These are phyloP conservation scores for Ilex paraguariensis DNA, from an alignment of 305 asterid species.

Conservation along the genomic window DNA sequence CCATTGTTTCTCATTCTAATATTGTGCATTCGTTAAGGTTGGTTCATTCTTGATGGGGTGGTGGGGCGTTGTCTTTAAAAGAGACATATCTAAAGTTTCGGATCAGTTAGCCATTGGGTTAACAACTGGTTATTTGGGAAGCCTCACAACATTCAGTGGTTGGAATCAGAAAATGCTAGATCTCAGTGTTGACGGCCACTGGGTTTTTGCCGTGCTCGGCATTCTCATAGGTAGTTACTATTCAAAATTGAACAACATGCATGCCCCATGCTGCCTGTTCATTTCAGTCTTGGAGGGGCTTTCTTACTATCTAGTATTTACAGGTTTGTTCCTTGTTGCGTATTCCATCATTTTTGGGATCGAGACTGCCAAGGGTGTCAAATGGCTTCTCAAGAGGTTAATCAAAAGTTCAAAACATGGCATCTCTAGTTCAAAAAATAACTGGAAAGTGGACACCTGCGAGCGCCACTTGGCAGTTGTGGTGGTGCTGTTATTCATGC, in stretches of 20 bases:
- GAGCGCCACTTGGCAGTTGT: constrained; percentile 24
- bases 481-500: constrained; percentile 34
- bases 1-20: no score
- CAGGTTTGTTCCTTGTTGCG: constrained; percentile 67
- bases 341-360: constrained; percentile 66
- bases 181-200: constrained; percentile 59
- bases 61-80: constrained; percentile 83
- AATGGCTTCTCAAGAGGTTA: constrained; percentile 32
- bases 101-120: constrained; percentile 70
- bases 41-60: constrained; percentile 98
- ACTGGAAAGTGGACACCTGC: constrained; percentile 21
- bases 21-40: constrained; percentile 33
- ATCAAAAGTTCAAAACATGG: constrained; percentile 3
- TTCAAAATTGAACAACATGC: background rate
- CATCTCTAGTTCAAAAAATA: constrained; percentile 1
- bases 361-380: constrained; percentile 65
- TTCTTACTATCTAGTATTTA: background rate
- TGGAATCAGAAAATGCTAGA: constrained; percentile 94
- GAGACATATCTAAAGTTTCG: constrained; percentile 54
- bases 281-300: background rate
- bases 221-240: constrained; percentile 41
- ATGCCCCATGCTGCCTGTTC: background rate
- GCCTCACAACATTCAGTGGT: constrained; percentile 94
- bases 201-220: constrained; percentile 74
- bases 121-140: constrained; percentile 82